These are phyloP conservation scores for Rhypophila decipiens DNA, from an alignment of 495 filamentous ascomycete genomes.

Conservation along the genomic window DNA sequence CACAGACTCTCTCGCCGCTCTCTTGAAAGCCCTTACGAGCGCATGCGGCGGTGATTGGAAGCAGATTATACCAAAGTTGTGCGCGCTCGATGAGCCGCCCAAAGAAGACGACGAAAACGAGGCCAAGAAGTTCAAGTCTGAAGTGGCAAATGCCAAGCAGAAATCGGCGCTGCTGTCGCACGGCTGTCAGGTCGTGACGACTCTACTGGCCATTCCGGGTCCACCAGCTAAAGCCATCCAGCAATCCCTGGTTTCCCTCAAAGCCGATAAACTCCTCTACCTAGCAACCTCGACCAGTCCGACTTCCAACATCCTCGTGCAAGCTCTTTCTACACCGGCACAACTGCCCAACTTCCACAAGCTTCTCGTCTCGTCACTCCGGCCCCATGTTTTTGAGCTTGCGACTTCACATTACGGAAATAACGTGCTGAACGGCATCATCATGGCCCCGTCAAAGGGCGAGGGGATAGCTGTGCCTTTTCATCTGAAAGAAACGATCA, in stretches of 20 bases:
- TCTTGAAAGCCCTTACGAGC: constrained; percentile 54
- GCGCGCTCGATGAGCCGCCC: constrained; percentile 37
- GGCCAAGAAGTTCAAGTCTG: constrained; percentile 20
- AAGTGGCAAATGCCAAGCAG: constrained; percentile 37
- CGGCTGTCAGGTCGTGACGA: constrained; percentile 34
- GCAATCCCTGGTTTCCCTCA: constrained; percentile 32
- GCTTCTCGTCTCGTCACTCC: constrained; percentile 34
- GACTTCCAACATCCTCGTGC: constrained; percentile 60
- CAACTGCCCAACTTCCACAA: constrained; percentile 50
- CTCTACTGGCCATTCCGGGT: constrained; percentile 38
- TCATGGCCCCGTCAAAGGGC: constrained; percentile 50
- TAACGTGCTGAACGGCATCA: constrained; percentile 72
- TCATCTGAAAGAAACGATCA: constrained; percentile 47
- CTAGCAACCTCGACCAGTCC: constrained; percentile 31
- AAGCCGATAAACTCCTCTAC: constrained; percentile 27
- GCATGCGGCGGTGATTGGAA: constrained; percentile 53
- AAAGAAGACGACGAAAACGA: constrained; percentile 25
- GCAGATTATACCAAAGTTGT: constrained; percentile 50
- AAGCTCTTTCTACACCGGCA: constrained; percentile 57
- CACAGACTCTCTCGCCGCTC: constrained; percentile 49
- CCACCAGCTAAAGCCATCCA: constrained; percentile 34
- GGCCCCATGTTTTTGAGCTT: constrained; percentile 55
- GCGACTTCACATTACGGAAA: constrained; percentile 66
- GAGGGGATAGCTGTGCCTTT: constrained; percentile 40
- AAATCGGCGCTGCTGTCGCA: constrained; percentile 38